Evolutionary conservation across 257 asterid genomes (phyloP), one percentile per base, ranked within the genome.

Genomic region (Dorcoceras hygrometricum): DNA sequence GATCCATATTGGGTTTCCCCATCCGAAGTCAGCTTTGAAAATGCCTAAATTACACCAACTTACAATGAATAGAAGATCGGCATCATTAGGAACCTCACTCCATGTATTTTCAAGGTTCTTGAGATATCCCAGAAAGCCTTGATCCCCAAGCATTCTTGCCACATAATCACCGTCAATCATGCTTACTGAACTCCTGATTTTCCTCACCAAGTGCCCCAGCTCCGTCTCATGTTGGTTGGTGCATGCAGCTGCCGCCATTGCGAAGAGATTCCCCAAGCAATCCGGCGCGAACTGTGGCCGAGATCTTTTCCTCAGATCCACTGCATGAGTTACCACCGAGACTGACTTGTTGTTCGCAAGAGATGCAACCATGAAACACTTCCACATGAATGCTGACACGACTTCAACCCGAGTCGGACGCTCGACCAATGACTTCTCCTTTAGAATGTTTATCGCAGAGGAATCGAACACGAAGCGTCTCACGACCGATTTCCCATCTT

Each of bases 31-130:
- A 6, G 79, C 48, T 0, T 19, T 59, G 32, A 79, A 82, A 0
- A 82, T 53, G 1, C 84, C 87, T 18, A 82, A 82, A 36, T 79
- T 79, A 51, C 87, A 82, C 87, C 87, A 82, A 57, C 87, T 82
- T 60, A 82, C 71, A 6, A 79, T 69, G 2, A 80, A 74, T 60
- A 82, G 23, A 27, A 76, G 76, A 16, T 79, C 84, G 0, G 77
- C 81, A 0, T 63, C 43, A 27, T 72, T 77, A 0, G 65, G 73
- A 4, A 82, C 72, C 0, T 4, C 77, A 0, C 31, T 66, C 84
- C 73, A 69, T 0, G 84, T 23, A 0, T 69, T 75, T 50, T 74
- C 77, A 0, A 76, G 70, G 48, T 82, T 82, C 74, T 56, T 27
- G 27, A 59, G 48, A 26, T 82, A 82, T 2, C 83, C 84, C 55